Evolutionary conservation across 495 filamentous ascomycete genomes (phyloP).

Genomic region (Aspergillus sclerotiicarbonarius): DNA sequence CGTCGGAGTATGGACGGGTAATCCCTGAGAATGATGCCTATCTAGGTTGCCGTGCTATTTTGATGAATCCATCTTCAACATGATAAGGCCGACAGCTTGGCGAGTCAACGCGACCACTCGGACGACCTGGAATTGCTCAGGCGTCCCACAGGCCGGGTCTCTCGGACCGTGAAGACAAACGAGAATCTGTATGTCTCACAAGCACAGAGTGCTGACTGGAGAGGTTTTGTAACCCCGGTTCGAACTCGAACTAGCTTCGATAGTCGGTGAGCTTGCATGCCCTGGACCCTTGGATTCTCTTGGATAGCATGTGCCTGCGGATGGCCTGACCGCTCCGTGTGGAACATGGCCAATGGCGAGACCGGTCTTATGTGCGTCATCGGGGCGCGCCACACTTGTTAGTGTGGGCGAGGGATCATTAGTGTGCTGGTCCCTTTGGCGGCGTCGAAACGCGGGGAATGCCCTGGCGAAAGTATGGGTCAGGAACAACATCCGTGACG

Average conservation of each 20-base stretch:
- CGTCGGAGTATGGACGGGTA: background rate
- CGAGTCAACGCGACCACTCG: background rate
- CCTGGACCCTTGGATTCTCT: background rate
- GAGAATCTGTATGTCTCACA: background rate
- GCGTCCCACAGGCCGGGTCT: background rate
- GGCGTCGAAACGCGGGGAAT: too few relatives aligned
- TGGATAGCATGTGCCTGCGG: background rate
- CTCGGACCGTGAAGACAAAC: background rate
- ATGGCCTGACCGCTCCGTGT: background rate
- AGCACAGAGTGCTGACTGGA: slow-evolving; percentile 1
- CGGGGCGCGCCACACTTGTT: background rate
- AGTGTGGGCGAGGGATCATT: background rate
- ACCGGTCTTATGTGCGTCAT: background rate
- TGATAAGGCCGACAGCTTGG: background rate
- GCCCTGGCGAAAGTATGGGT: too few relatives aligned
- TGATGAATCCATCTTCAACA: background rate
- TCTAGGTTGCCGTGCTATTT: background rate
- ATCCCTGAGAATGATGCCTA: background rate
- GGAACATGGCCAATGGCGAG: background rate
- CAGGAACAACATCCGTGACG: too few relatives aligned
- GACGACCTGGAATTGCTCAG: background rate
- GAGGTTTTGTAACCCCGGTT: background rate
- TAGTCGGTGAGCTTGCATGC: background rate
- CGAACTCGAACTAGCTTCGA: background rate
- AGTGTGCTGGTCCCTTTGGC: too few relatives aligned